A percentile compares a stretch with the other conserved stretches of the same genome.
phyloP scores from a whole-genome alignment of 768 basidiomycete species.

The Cystofilobasidium capitatum region DNA sequence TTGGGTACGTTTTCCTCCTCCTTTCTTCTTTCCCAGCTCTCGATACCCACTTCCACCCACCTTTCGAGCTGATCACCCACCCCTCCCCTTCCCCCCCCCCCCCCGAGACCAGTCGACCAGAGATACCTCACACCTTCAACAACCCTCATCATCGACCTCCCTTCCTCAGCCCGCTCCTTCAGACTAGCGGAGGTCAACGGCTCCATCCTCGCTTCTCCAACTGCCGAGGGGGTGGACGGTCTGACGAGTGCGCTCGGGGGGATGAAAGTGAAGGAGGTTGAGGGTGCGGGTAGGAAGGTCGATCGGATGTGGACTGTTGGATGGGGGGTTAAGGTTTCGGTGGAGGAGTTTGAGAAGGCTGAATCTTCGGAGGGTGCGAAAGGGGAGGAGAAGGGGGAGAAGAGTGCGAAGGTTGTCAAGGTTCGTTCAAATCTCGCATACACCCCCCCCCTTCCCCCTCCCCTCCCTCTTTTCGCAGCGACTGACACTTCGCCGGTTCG shows the following conservation, averaged over 20 bases:
- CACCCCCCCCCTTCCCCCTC: not conserved
- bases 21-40: not conserved
- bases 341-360: constrained; percentile 1
- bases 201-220: not conserved
- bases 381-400: too few relatives aligned
- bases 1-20: constrained; percentile 27
- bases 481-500: not conserved
- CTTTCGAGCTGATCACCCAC: not conserved
- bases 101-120: constrained; percentile 18
- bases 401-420: not conserved
- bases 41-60: too few relatives aligned
- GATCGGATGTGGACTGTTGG: constrained; percentile 14
- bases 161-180: constrained; percentile 11
- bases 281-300: constrained; percentile 20
- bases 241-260: constrained; percentile 8
- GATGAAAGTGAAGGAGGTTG: constrained; percentile 1
- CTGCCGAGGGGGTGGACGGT: not conserved
- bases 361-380: not conserved
- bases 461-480: not conserved
- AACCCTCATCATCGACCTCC: constrained; percentile 12
- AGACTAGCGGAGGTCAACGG: constrained; percentile 21
- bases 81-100: not conserved
- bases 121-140: constrained; percentile 24
- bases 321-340: not conserved
- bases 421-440: not conserved